These are phyloP conservation scores for Thelephora terrestris DNA, from an alignment of 1,284 basidiomycete species.

Conservation along the genomic window DNA sequence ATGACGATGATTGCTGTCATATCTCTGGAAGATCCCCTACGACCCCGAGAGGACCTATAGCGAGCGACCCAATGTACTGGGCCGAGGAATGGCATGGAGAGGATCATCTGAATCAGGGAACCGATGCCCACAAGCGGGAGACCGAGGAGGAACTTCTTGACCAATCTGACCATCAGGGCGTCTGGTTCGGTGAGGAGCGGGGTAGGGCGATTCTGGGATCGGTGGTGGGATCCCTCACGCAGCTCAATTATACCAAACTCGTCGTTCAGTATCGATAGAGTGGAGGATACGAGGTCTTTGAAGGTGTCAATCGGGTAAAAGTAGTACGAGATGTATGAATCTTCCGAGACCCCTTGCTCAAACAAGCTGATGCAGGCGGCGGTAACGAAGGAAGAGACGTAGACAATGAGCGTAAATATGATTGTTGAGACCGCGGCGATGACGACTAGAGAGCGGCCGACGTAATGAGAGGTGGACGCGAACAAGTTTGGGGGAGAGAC, in stretches of 20 bases:
- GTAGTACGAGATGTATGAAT: slow-evolving; percentile 31
- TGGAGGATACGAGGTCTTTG: slow-evolving; percentile 52
- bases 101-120: slow-evolving; percentile 62
- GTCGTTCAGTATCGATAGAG: slow-evolving; percentile 54
- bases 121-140: slow-evolving; percentile 67
- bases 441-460: slow-evolving; percentile 34
- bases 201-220: slow-evolving; percentile 6
- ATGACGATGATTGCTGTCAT: slow-evolving; percentile 55
- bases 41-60: slow-evolving; percentile 44
- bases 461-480: slow-evolving; percentile 1
- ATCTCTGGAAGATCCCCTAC: slow-evolving; percentile 43
- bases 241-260: slow-evolving; percentile 17
- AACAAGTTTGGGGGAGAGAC: slow-evolving; percentile 11
- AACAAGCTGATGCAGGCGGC: slow-evolving; percentile 48
- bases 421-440: slow-evolving; percentile 54
- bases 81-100: slow-evolving; percentile 47
- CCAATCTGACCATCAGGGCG: slow-evolving; percentile 41
- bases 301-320: slow-evolving; percentile 51
- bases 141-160: slow-evolving; percentile 61
- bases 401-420: slow-evolving; percentile 56
- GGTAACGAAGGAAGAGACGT: slow-evolving; percentile 62
- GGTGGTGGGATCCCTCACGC: slow-evolving; percentile 4
- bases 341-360: slow-evolving; percentile 25
- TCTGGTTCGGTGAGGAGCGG: slow-evolving; percentile 21
- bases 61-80: slow-evolving; percentile 60